A percentile compares a stretch with the other conserved stretches of the same genome.
These are phyloP conservation scores for Umbilicus rupestris DNA, from an alignment of 164 flowering plant species.

Conservation along the genomic window DNA sequence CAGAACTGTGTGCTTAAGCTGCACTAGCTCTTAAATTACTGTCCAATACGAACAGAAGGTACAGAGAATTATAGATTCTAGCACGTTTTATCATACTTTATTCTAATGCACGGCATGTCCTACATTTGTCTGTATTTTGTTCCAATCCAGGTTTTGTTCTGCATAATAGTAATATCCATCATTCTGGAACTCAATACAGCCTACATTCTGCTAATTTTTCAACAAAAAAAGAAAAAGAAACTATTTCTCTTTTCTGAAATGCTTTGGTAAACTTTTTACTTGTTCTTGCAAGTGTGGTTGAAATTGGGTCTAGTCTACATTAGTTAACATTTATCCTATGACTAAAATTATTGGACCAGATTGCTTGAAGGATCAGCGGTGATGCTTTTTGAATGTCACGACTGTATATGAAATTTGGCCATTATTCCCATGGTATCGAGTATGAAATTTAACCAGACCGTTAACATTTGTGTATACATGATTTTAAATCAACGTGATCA, in stretches of 20 bases:
- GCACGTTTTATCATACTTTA: neutral
- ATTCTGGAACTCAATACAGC: neutral
- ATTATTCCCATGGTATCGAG: no score
- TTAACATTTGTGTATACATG: no score
- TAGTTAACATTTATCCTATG: no score
- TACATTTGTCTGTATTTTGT: neutral
- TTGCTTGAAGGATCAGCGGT: neutral
- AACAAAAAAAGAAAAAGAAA: no score
- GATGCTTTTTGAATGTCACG: neutral
- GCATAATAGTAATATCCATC: neutral
- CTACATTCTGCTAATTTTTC: no score
- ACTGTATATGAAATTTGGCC: neutral
- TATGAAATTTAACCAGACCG: no score
- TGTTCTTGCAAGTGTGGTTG: neutral
- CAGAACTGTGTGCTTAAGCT: neutral
- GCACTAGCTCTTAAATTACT: neutral
- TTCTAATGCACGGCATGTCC: neutral
- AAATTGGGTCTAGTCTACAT: neutral
- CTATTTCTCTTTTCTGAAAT: neutral
- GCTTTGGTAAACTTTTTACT: neutral
- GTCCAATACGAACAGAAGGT: neutral
- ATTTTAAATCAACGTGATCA: no score
- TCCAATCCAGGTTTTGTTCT: neutral
- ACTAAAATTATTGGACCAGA: no score
- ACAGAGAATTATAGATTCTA: neutral